These are phyloP conservation scores for Penicillium ochrochloron DNA, from an alignment of 495 filamentous ascomycete genomes.

Conservation along the genomic window DNA sequence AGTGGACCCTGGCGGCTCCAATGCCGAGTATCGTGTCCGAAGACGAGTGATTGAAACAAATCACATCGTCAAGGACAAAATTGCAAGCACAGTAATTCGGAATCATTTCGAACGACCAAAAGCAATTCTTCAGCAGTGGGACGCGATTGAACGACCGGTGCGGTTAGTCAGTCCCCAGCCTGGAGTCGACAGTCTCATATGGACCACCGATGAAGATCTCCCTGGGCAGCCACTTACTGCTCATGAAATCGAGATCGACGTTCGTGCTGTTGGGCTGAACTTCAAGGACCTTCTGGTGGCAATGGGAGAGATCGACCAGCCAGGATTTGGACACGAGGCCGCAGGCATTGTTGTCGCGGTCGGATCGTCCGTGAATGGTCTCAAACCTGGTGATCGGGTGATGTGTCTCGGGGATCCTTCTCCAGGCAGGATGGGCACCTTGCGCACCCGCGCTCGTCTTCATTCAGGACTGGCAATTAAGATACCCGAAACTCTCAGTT, in stretches of 20 bases:
- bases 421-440: background rate
- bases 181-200: background rate
- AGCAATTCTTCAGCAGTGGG: background rate
- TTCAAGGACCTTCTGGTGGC: conserved; percentile 18
- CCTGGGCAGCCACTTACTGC: background rate
- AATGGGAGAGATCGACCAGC: background rate
- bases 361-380: background rate
- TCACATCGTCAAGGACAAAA: background rate
- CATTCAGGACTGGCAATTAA: background rate
- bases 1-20: background rate
- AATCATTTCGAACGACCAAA: background rate
- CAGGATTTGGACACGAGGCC: background rate
- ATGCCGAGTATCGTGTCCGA: background rate
- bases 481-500: conserved; percentile 1
- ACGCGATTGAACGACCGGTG: background rate
- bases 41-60: background rate
- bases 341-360: conserved; percentile 8
- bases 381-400: conserved; percentile 11
- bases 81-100: background rate
- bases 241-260: conserved; percentile 15
- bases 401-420: background rate
- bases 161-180: background rate
- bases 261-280: conserved; percentile 16
- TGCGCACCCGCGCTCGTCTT: background rate
- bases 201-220: background rate